phyloP scores from a whole-genome alignment of 352 stramenopile genomes.

The Aphanomyces astaci region DNA sequence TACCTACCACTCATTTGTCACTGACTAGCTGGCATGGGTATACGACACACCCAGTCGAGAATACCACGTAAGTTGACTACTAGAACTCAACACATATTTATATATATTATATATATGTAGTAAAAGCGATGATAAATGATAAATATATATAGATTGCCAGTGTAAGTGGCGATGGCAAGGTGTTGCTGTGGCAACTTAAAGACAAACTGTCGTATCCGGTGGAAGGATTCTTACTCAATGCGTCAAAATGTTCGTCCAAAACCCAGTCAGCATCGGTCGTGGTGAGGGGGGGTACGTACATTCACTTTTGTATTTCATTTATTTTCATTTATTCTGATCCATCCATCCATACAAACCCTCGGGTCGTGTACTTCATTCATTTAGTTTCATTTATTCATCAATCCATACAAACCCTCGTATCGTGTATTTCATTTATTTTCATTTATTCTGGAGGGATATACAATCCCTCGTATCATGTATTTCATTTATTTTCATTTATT shows the following conservation, averaged over 20 bases:
- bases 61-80: constrained; percentile 45
- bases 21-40: constrained; percentile 54
- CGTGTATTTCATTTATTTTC: no score
- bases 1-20: no score
- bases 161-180: constrained; percentile 75
- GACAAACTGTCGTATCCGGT: constrained; percentile 79
- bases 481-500: no score
- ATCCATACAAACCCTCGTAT: no score
- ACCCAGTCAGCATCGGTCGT: not conserved
- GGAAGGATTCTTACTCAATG: constrained; percentile 74
- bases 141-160: constrained; percentile 41
- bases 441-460: no score
- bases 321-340: no score
- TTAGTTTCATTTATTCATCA: no score
- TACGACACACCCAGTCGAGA: constrained; percentile 62
- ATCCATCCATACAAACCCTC: no score
- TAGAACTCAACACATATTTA: not conserved
- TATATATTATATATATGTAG: not conserved
- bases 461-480: no score
- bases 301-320: no score
- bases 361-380: no score
- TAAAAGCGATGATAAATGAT: no score
- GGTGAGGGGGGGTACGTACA: constrained; percentile 49
- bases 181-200: constrained; percentile 80
- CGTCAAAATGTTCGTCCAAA: not conserved